Evolutionary conservation across 495 filamentous ascomycete species (phyloP).

Genomic region (Penicillium diatomitis): DNA sequence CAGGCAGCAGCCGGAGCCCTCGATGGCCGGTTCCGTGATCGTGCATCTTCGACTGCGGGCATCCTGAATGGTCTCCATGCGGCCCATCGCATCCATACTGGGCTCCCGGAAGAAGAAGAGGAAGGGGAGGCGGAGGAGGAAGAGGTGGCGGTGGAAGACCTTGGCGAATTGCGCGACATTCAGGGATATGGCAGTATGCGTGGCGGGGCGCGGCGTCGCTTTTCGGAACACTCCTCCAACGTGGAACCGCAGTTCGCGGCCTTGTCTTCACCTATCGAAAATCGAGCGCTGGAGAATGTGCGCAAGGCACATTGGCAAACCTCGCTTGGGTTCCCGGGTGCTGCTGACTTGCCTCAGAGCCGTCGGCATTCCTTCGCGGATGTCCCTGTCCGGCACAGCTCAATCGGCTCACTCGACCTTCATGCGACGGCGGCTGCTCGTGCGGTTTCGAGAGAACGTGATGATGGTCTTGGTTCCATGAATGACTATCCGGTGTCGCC

Average conservation of each 20-base stretch:
- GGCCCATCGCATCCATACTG: constrained; percentile 52
- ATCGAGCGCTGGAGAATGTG: constrained; percentile 65
- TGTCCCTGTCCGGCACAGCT: constrained; percentile 59
- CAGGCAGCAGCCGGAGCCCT: constrained; percentile 44
- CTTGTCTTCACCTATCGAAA: constrained; percentile 49
- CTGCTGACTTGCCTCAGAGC: constrained; percentile 69
- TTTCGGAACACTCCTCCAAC: constrained; percentile 54
- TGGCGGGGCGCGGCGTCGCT: constrained; percentile 42
- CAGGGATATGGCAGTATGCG: constrained; percentile 37
- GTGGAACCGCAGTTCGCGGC: constrained; percentile 45
- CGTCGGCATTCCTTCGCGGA: constrained; percentile 97
- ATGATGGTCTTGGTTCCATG: constrained; percentile 30
- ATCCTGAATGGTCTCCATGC: constrained; percentile 45
- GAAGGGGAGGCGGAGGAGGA: constrained; percentile 60
- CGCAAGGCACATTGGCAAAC: constrained; percentile 85
- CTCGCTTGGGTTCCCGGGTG: constrained; percentile 66
- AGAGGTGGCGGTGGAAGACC: constrained; percentile 61
- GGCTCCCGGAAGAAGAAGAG: too few relatives aligned
- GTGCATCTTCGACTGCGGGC: constrained; percentile 45
- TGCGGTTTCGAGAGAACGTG: constrained; percentile 25
- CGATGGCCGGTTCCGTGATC: constrained; percentile 54
- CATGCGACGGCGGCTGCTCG: constrained; percentile 21
- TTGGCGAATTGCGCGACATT: constrained; percentile 54
- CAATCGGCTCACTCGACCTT: constrained; percentile 56
- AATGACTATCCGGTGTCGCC: constrained; percentile 16